Conservation (phyloP, 2,329 filamentous ascomycete genomes). For the Rugonectria rugulosa region DNA sequence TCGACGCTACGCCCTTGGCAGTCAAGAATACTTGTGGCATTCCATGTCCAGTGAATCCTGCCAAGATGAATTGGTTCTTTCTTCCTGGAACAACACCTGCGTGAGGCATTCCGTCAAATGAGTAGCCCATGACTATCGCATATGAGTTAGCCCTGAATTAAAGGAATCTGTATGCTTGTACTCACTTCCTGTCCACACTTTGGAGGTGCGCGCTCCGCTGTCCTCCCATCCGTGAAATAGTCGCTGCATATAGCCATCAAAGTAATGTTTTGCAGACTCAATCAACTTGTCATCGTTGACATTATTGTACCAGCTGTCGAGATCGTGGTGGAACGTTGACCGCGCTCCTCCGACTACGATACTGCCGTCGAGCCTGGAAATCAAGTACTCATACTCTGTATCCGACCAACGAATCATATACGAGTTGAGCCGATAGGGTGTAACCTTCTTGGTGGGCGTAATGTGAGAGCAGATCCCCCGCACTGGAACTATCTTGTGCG, state of each 20-base stretch:
- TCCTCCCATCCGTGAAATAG: conserved; percentile 16
- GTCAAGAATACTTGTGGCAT: conserved; percentile 55
- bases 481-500: conserved; percentile 67
- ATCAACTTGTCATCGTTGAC: conserved; percentile 16
- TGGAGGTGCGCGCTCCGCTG: conserved; percentile 13
- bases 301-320: conserved; percentile 17
- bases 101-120: conserved; percentile 50
- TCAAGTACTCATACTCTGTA: conserved; percentile 47
- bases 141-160: too few relatives aligned
- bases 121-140: conserved; percentile 50
- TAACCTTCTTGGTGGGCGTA: conserved; percentile 26
- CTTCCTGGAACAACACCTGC: conserved; percentile 48
- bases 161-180: too few relatives aligned
- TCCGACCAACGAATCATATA: conserved; percentile 37
- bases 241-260: conserved; percentile 19
- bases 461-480: conserved; percentile 55
- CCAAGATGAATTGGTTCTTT: conserved; percentile 51
- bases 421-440: conserved; percentile 32
- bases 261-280: conserved; percentile 14
- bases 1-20: conserved; percentile 50
- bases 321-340: conserved; percentile 14
- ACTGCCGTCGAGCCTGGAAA: conserved; percentile 53
- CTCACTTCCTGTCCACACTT: conserved; percentile 17
- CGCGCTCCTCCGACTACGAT: conserved; percentile 29
- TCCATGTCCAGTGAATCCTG: conserved; percentile 59